phyloP scores from a whole-genome alignment of 352 stramenopile species.

The Phytopythium cucurbitacearum region DNA sequence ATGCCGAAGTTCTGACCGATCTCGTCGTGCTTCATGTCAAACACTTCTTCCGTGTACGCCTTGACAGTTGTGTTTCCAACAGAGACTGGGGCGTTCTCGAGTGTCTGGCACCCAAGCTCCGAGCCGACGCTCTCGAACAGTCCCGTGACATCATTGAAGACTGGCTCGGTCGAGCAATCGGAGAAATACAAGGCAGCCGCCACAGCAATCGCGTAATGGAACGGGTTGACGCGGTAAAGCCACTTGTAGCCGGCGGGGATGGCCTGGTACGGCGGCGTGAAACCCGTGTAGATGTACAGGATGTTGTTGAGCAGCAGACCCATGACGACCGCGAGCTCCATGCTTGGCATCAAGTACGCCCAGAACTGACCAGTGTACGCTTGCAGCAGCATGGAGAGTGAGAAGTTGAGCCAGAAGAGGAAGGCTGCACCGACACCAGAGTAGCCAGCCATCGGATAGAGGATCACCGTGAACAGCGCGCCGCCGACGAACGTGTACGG shows the following conservation, averaged over 20 bases:
- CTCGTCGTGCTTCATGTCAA: conserved; percentile 30
- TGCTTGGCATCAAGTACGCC: conserved; percentile 31
- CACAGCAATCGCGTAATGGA: conserved; percentile 9
- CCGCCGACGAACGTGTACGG: conserved; percentile 33
- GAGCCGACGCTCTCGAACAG: conserved; percentile 7
- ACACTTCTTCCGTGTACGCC: conserved; percentile 11
- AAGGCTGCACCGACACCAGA: conserved; percentile 20
- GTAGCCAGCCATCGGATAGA: conserved; percentile 55
- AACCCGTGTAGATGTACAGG: conserved; percentile 48
- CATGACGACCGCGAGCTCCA: conserved; percentile 28
- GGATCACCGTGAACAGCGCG: conserved; percentile 44
- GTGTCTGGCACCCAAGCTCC: conserved; percentile 10
- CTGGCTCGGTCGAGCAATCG: conserved; percentile 9
- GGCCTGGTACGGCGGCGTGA: conserved; percentile 19
- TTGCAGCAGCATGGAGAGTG: conserved; percentile 41
- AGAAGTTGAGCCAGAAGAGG: conserved; percentile 64
- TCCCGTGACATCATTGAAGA: not conserved
- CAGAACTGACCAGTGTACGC: conserved; percentile 74
- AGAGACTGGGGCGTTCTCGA: conserved; percentile 8
- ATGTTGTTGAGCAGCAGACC: conserved; percentile 31
- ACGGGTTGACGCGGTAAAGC: conserved; percentile 10
- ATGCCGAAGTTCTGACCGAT: conserved; percentile 41
- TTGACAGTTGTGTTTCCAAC: conserved; percentile 13
- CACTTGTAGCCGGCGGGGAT: conserved; percentile 24
- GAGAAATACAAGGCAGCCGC: conserved; percentile 7